Evolutionary conservation across 306 rosid genomes (phyloP).

Genomic region (Castanospermum australe): DNA sequence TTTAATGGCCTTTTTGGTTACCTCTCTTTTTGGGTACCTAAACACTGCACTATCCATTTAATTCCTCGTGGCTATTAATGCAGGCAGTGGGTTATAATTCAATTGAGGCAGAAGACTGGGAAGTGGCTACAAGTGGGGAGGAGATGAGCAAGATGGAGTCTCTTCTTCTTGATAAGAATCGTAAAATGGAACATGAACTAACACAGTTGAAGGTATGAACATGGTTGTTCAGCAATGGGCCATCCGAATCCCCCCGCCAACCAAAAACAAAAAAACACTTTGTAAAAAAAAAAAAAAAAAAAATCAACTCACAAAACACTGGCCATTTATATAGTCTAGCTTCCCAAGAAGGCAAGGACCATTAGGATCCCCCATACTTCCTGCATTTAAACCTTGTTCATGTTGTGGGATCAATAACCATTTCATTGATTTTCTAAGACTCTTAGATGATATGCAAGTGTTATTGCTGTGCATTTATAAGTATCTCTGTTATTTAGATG

Average conservation of each 20-base stretch:
- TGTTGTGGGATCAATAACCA: not conserved
- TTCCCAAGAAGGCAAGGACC: conserved; percentile 1
- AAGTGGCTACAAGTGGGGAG: conserved; percentile 92
- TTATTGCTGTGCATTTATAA: conserved; percentile 16
- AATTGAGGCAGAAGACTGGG: conserved; percentile 99
- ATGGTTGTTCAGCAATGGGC: conserved; percentile 6
- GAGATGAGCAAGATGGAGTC: conserved; percentile 99
- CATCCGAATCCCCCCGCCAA: not conserved
- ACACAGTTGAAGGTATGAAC: conserved; percentile 82
- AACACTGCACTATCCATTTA: conserved; percentile 18
- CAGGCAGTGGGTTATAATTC: conserved; percentile 98
- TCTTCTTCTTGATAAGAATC: conserved; percentile 98
- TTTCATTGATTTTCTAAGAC: not conserved
- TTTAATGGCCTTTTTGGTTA: conserved; percentile 1
- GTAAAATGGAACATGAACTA: conserved; percentile 94
- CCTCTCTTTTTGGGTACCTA: conserved; percentile 8
- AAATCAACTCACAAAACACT: conserved; percentile 2
- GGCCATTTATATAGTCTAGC: conserved; percentile 6
- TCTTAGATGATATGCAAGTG: not conserved
- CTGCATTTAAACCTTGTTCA: conserved; percentile 18
- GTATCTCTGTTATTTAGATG: conserved; percentile 23
- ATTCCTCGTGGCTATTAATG: conserved; percentile 26
- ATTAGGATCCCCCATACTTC: not conserved
- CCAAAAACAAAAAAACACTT: not conserved
- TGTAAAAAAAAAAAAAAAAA: not conserved